Percentiles rank a stretch among this genome's conserved stretches.
These are phyloP conservation scores for Fraxinus velutina DNA, from an alignment of 305 asterid species.

Conservation along the genomic window DNA sequence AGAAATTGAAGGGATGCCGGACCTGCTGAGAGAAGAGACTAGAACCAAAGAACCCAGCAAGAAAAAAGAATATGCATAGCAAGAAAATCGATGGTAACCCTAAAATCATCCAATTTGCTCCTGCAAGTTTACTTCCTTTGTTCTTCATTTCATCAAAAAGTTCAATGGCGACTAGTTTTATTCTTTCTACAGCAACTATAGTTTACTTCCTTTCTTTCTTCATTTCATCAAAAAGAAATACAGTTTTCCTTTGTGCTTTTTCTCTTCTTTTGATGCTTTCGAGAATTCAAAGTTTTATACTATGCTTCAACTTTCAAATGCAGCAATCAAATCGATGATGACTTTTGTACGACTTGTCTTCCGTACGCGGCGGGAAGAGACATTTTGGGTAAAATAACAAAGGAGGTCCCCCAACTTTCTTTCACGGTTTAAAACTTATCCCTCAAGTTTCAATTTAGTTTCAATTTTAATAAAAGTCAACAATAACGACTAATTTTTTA, in stretches of 20 bases:
- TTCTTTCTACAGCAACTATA: background rate
- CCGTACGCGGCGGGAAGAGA: background rate
- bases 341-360: background rate
- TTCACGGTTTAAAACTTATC: background rate
- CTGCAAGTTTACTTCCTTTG: constrained; percentile 39
- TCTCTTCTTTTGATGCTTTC: background rate
- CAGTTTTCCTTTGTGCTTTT: background rate
- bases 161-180: background rate
- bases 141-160: constrained; percentile 34
- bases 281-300: background rate
- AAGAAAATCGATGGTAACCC: constrained; percentile 64
- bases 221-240: no score
- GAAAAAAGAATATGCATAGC: constrained; percentile 74
- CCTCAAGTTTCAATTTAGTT: no score
- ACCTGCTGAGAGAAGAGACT: constrained; percentile 76
- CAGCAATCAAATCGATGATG: background rate
- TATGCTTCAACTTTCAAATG: background rate
- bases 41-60: constrained; percentile 76
- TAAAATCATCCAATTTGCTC: constrained; percentile 36
- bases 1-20: background rate
- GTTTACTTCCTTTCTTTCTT: no score
- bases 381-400: background rate
- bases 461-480: no score
- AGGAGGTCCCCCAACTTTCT: background rate
- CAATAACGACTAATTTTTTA: no score